Evolutionary conservation across 2,329 filamentous ascomycete genomes (phyloP).

Genomic region (Diaporthe citriasiana): DNA sequence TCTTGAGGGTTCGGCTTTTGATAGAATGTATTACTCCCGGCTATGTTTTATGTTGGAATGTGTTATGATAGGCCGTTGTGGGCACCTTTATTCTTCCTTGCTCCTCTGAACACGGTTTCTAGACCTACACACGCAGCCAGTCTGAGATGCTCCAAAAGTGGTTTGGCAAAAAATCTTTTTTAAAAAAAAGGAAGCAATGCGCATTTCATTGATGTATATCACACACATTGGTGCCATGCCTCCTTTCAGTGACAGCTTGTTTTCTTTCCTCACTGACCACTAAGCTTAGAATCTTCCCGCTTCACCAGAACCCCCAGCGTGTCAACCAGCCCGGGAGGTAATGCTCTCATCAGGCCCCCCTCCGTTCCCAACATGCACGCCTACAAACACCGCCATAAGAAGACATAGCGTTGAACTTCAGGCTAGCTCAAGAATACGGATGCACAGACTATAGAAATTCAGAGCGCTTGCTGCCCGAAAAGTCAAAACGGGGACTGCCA

Average conservation of each 20-base stretch:
- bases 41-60: conserved; percentile 1
- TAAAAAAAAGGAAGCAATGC: not conserved
- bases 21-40: conserved; percentile 33
- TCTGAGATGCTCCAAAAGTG: conserved; percentile 11
- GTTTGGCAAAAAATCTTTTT: not conserved
- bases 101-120: not conserved
- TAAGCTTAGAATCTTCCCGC: no score
- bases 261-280: not conserved
- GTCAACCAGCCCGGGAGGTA: not conserved
- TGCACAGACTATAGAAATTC: not conserved
- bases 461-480: not conserved
- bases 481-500: not conserved
- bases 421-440: not conserved
- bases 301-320: no score
- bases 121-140: not conserved
- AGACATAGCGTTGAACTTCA: not conserved
- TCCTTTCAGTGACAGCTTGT: not conserved
- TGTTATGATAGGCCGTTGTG: conserved; percentile 5
- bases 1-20: not conserved
- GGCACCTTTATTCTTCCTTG: not conserved
- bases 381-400: not conserved
- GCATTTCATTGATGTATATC: not conserved
- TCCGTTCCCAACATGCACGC: not conserved
- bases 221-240: not conserved
- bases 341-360: not conserved